Evolutionary conservation across 768 basidiomycete species (phyloP).

Genomic region (Naematelia aurantialba): DNA sequence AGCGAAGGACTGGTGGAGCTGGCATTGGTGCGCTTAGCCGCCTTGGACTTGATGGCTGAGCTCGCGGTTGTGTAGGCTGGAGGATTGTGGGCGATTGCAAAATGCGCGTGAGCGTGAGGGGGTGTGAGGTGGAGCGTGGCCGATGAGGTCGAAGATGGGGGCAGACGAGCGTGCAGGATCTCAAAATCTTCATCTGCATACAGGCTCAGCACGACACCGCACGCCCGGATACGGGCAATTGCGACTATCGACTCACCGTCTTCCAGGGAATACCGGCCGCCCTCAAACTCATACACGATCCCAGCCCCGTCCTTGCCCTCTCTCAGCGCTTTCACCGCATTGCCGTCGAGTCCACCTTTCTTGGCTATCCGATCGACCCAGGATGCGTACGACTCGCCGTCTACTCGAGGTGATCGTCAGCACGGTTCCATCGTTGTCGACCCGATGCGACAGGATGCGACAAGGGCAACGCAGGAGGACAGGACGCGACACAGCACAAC

Average conservation of each 20-base stretch:
- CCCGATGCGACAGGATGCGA: too few relatives aligned
- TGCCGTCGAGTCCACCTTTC: conserved; percentile 22
- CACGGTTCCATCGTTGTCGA: too few relatives aligned
- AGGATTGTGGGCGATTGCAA: conserved; percentile 53
- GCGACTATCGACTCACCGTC: conserved; percentile 61
- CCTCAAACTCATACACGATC: conserved; percentile 81
- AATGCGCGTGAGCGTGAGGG: conserved; percentile 54
- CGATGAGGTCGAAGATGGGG: conserved; percentile 35
- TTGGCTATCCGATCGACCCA: conserved; percentile 24
- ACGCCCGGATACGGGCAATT: background rate
- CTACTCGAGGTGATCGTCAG: conserved; percentile 6
- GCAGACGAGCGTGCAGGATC: conserved; percentile 74
- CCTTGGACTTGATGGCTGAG: conserved; percentile 52
- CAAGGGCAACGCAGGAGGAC: too few relatives aligned
- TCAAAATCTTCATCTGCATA: conserved; percentile 73
- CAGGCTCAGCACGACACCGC: background rate
- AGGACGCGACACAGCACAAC: too few relatives aligned
- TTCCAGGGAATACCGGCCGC: conserved; percentile 77
- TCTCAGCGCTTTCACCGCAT: conserved; percentile 15
- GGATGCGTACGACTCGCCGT: conserved; percentile 17
- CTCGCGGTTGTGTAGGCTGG: conserved; percentile 67
- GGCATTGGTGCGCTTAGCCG: conserved; percentile 33
- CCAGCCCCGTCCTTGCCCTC: conserved; percentile 48
- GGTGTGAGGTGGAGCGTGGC: conserved; percentile 49
- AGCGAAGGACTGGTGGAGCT: too few relatives aligned